Conservation (phyloP, 306 rosid species). For the Trichosanthes truncata region DNA sequence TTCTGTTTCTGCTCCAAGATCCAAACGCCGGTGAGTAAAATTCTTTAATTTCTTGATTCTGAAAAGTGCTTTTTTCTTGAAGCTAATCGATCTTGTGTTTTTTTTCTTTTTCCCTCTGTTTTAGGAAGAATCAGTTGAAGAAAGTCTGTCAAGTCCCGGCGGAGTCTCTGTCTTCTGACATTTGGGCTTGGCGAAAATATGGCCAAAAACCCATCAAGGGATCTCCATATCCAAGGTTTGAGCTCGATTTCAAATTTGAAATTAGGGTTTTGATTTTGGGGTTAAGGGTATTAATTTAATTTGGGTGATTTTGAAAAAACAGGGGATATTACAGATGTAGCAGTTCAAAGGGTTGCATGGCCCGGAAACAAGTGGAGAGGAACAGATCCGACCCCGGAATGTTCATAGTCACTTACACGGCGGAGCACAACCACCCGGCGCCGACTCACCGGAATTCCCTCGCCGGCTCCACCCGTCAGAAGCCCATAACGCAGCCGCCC, state of each 20-base stretch:
- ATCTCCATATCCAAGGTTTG: constrained; percentile 91
- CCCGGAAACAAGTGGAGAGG: constrained; percentile 92
- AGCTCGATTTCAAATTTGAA: not conserved
- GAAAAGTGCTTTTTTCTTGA: not conserved
- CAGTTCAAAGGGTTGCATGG: constrained; percentile 94
- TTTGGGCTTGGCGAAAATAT: constrained; percentile 98
- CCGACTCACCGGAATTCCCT: constrained; percentile 95
- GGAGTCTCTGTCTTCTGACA: constrained; percentile 76
- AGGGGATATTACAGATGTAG: constrained; percentile 98
- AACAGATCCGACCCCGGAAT: constrained; percentile 85
- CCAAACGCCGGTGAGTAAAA: constrained; percentile 67
- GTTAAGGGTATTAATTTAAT: not conserved
- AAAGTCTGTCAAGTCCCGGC: constrained; percentile 85
- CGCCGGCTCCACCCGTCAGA: constrained; percentile 91
- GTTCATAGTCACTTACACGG: constrained; percentile 89
- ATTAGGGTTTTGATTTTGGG: not conserved
- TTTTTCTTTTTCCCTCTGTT: not conserved
- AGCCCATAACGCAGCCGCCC: constrained; percentile 27
- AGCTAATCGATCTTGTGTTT: not conserved
- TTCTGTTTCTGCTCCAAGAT: constrained; percentile 44
- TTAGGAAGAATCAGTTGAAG: constrained; percentile 84
- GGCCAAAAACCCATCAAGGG: constrained; percentile 99
- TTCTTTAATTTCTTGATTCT: not conserved
- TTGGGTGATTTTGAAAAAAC: constrained; percentile 13
- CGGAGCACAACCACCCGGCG: constrained; percentile 95